A percentile compares a stretch with the other conserved stretches of the same genome.
These are phyloP conservation scores for Trametes meyenii DNA, from an alignment of 768 basidiomycete species.

Conservation along the genomic window DNA sequence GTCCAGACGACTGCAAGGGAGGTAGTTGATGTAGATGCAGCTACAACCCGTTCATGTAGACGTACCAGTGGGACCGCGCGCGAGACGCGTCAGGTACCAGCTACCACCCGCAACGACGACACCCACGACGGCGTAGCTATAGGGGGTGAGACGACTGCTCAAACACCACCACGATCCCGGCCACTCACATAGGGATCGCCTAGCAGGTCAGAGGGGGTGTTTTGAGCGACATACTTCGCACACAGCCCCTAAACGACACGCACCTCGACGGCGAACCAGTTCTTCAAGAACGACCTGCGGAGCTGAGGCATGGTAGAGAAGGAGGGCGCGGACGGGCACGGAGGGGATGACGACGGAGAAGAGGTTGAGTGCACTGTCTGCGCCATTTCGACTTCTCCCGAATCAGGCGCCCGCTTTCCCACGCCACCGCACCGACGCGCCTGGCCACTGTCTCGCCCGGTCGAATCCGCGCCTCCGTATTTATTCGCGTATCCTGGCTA, in stretches of 20 bases:
- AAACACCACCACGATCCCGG: neutral
- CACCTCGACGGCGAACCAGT: conserved; percentile 79
- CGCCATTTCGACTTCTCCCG: conserved; percentile 22
- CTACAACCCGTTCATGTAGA: neutral
- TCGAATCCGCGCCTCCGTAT: neutral
- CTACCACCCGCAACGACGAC: conserved; percentile 43
- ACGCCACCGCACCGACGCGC: conserved; percentile 23
- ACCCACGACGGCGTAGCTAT: conserved; percentile 54
- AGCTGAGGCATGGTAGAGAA: conserved; percentile 27
- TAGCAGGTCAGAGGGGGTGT: conserved; percentile 24
- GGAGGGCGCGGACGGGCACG: neutral
- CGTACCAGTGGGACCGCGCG: conserved; percentile 45
- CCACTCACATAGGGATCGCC: conserved; percentile 53
- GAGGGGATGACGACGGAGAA: conserved; percentile 11
- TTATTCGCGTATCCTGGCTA: neutral
- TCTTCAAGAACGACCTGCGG: conserved; percentile 50
- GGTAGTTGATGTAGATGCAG: neutral
- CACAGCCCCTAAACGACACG: conserved; percentile 25
- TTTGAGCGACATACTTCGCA: neutral
- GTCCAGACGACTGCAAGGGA: conserved; percentile 57
- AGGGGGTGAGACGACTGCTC: neutral
- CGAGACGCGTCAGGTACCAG: conserved; percentile 49
- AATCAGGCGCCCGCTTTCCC: conserved; percentile 22
- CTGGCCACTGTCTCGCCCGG: conserved; percentile 15
- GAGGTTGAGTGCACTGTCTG: conserved; percentile 1